Evolutionary conservation across 2,329 filamentous ascomycete genomes (phyloP).

Genomic region (Fusarium algeriense): DNA sequence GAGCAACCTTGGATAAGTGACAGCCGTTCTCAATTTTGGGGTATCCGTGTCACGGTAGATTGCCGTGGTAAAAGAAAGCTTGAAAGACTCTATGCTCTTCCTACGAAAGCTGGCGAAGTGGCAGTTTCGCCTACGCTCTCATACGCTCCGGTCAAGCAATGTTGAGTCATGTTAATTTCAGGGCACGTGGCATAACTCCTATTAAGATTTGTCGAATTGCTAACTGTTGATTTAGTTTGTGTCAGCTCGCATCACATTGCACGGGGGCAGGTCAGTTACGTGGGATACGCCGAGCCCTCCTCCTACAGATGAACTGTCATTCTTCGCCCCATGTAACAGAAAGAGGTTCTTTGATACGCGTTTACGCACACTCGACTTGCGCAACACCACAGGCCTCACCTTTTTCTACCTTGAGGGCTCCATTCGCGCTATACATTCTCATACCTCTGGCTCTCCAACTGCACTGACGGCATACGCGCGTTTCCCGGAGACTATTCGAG

Average conservation of each 20-base stretch:
- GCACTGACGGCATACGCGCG: too few species aligned
- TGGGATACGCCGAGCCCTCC: conserved; percentile 1
- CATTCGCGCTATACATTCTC: too few species aligned
- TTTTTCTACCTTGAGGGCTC: too few species aligned
- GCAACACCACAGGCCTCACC: too few species aligned
- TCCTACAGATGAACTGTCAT: not conserved
- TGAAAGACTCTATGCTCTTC: not conserved
- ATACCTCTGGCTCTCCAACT: too few species aligned
- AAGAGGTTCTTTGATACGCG: too few species aligned
- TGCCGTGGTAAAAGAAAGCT: not conserved
- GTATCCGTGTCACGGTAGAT: not conserved
- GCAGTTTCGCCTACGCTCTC: not conserved
- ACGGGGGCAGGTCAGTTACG: not conserved
- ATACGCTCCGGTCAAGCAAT: not conserved
- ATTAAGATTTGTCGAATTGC: not conserved
- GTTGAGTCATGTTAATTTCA: not conserved
- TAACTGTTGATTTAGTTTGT: not conserved
- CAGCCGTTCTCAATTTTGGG: not conserved
- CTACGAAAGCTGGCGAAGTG: not conserved
- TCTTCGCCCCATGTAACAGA: too few species aligned
- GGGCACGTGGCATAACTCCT: not conserved
- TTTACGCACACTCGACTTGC: too few species aligned
- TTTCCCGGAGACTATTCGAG: too few species aligned
- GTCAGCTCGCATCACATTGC: not conserved
- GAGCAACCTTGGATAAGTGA: not conserved